Conservation (phyloP, 192 early-diverging fungal genomes). For the Podila verticillata region DNA sequence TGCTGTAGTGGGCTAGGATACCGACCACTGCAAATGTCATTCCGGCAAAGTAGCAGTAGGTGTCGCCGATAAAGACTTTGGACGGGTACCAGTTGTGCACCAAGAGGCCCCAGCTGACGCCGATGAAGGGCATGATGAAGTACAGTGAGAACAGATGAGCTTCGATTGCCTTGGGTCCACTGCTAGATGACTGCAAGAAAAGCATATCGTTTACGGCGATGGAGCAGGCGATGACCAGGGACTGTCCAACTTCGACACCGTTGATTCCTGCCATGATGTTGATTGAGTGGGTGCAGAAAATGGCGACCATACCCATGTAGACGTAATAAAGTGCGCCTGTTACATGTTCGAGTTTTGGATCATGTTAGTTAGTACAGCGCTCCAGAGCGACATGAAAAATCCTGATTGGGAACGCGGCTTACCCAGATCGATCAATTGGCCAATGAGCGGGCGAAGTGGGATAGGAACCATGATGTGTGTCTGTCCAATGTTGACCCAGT, state of each 20-base stretch:
- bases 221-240: conserved; percentile 90
- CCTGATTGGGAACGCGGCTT: conserved; percentile 6
- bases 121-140: conserved; percentile 93
- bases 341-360: too few species aligned
- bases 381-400: background rate
- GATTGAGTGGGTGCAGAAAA: conserved; percentile 98
- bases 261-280: conserved; percentile 99
- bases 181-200: conserved; percentile 65
- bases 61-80: conserved; percentile 94
- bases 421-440: conserved; percentile 84
- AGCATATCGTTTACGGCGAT: conserved; percentile 77
- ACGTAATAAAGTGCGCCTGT: conserved; percentile 89
- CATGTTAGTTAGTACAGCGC: background rate
- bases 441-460: conserved; percentile 78
- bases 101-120: conserved; percentile 83
- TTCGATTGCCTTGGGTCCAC: conserved; percentile 69
- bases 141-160: conserved; percentile 89
- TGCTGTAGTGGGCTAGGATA: conserved; percentile 92
- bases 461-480: conserved; percentile 91
- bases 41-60: conserved; percentile 97
- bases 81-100: conserved; percentile 95
- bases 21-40: conserved; percentile 99
- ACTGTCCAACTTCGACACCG: conserved; percentile 95
- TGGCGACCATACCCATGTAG: conserved; percentile 87
- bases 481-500: conserved; percentile 88